Conservation (phyloP, 768 basidiomycete species). For the Termitomyces sp. region DNA sequence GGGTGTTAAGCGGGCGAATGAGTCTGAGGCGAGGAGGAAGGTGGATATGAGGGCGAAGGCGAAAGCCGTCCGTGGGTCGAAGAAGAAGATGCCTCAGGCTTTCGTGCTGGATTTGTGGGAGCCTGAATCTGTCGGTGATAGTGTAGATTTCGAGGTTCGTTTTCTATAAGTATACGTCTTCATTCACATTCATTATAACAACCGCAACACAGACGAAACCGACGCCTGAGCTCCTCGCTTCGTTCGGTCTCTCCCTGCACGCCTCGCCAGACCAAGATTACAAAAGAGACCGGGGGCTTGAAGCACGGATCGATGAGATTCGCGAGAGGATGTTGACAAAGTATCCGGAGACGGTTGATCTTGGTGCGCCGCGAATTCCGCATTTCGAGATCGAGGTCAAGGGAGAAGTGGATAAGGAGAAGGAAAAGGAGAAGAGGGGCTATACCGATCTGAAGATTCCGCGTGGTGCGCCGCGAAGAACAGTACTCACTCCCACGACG, state of each 20-base stretch:
- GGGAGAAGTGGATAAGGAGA: background rate
- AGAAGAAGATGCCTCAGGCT: background rate
- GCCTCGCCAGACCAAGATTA: background rate
- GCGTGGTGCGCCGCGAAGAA: background rate
- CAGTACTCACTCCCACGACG: too few species aligned
- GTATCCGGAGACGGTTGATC: conserved; percentile 26
- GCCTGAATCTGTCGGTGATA: background rate
- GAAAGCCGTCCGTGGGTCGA: background rate
- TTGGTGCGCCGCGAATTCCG: conserved; percentile 6
- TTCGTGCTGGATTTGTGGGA: background rate
- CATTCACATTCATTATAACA: too few species aligned
- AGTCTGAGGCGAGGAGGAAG: background rate
- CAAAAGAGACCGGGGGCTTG: conserved; percentile 7
- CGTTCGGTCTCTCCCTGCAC: too few species aligned
- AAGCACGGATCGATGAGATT: conserved; percentile 26
- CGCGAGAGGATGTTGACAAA: conserved; percentile 23
- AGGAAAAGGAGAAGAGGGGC: background rate
- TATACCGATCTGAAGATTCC: background rate
- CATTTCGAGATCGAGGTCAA: background rate
- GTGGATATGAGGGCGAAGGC: background rate
- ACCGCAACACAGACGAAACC: conserved; percentile 17
- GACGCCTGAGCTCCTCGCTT: conserved; percentile 18
- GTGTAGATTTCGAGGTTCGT: background rate
- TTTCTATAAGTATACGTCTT: too few species aligned
- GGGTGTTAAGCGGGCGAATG: background rate